Base-by-base conservation (phyloP, 2,329 filamentous ascomycete species). In the Fusarium annulatum region DNA sequence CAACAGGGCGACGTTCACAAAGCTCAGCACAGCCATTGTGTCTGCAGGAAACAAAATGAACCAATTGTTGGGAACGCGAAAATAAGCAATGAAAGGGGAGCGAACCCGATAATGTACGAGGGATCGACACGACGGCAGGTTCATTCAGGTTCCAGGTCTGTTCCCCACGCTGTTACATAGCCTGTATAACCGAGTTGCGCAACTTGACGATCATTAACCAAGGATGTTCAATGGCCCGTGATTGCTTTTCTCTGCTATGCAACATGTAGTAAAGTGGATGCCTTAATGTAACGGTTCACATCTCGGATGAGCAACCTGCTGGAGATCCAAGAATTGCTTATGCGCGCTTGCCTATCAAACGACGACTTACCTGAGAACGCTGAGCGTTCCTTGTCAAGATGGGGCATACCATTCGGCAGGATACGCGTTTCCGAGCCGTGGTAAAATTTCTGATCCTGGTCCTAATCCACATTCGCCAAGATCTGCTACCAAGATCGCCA, bases 11-110 rank as follows among this genome's bases (percentile, higher is more conserved):
- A 65, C 15, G 16, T 56, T 64, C 21, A 36, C 12, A 33, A 73
- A 33, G 19, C 56, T 74, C 1, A 73, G 30, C 26, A 72, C 36
- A 19, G 59, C 71, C 71, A 73, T 65, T 19, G 41, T 38, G 9
- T 18, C 18, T 51, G 36, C 15, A 34, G 57, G 49, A 59, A 55
- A 48, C 30, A 51, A 53, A 38, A n/a, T 30, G 18, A 46, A 19
- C 67, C 65, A 69, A 69, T 69, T 57, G 36, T 43, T 18, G 34
- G 6, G 38, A 42, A 39, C 26, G 11, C 34, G 30, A 69, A 69
- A 55, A 65, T 46, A 69, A 69, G n/a, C 65, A 70, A 43, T 7
- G 16, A 18, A 38, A 64, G 65, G 58, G 59, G 34, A 46, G 15
- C 4, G 3, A 21, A 28, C 30, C 28, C 19, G 26, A 42, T 57